These are phyloP conservation scores for Panaeolus cyanescens DNA, from an alignment of 768 basidiomycete genomes.

Conservation along the genomic window DNA sequence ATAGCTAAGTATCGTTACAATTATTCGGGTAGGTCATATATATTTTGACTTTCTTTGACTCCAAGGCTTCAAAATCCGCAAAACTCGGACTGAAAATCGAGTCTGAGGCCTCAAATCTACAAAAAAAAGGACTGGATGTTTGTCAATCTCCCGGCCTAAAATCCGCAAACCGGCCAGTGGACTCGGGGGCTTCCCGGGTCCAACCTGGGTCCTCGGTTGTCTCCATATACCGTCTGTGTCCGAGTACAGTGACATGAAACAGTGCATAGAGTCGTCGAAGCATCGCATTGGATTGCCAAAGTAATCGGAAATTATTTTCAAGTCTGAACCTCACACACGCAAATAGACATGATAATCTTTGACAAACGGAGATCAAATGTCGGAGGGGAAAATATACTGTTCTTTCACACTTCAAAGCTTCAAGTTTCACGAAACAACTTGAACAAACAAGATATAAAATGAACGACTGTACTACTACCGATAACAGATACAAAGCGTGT, in stretches of 20 bases:
- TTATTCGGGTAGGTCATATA: too few relatives aligned
- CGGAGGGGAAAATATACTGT: not conserved
- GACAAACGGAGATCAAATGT: not conserved
- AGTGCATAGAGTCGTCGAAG: not conserved
- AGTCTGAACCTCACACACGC: not conserved
- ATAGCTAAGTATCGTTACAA: too few relatives aligned
- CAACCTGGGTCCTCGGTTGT: not conserved
- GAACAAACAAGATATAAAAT: too few relatives aligned
- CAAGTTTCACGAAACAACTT: not conserved
- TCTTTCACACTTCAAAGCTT: not conserved
- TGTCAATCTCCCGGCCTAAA: too few relatives aligned
- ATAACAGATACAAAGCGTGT: not conserved
- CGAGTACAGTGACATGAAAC: not conserved
- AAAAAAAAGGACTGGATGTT: too few relatives aligned
- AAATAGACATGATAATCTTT: not conserved
- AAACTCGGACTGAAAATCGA: too few relatives aligned
- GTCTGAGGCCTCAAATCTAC: too few relatives aligned
- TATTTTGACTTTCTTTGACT: too few relatives aligned
- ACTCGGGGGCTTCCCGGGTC: too few relatives aligned
- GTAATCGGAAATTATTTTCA: not conserved
- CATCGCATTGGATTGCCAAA: not conserved
- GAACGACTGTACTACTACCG: not conserved
- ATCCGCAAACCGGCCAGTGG: too few relatives aligned
- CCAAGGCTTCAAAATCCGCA: too few relatives aligned
- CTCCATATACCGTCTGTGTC: not conserved